Base-by-base conservation (phyloP, 495 filamentous ascomycete species). In the Elaphomyces granulatus region DNA sequence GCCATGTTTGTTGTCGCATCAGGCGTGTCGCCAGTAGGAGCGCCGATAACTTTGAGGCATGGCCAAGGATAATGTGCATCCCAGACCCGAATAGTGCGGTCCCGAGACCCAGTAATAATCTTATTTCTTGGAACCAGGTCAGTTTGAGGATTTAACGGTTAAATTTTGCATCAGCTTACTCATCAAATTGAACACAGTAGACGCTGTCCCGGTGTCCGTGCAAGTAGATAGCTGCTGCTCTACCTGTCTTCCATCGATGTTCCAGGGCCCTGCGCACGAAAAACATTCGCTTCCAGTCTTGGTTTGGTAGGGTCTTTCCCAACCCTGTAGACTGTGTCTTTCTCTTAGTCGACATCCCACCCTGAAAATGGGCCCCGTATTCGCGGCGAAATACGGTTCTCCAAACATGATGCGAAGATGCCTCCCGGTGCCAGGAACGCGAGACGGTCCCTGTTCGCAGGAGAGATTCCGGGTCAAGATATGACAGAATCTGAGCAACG, bases 181-280 rank as follows among this genome's bases (percentile, higher is more conserved):
- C 87, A 55, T 98, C 90, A 61, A 95, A 98, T 54, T 96, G 90
- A 30, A 88, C 76, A 56, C 90, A 96, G 60, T 98, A 98, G 17
- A 98, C 87, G 45, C 84, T 94, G 56, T 96, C 90, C 8, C 73
- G 73, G 51, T 98, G 90, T 1, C 92, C 90, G 51, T 88, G 81
- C 14, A 96, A 66, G 55, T 93, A 94, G 38, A 92, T 80, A 0
- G 83, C 78, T 32, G 76, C 79, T 17, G 83, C 81, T 38, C 77
- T 72, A 43, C 83, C 81, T 32, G 76, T 59, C 44, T 73, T 74
- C 90, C 90, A 98, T 35, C 80, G 76, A 36, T 69, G 62, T 40
- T 87, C 78, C 19, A 98, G 69, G 40, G 79, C 70, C 35, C 75
- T 69, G 36, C 82, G 78, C 30, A 80, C 80, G 45, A 74, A 61